Base-by-base conservation (phyloP, 257 asterid genomes). In the Osmanthus fragrans region DNA sequence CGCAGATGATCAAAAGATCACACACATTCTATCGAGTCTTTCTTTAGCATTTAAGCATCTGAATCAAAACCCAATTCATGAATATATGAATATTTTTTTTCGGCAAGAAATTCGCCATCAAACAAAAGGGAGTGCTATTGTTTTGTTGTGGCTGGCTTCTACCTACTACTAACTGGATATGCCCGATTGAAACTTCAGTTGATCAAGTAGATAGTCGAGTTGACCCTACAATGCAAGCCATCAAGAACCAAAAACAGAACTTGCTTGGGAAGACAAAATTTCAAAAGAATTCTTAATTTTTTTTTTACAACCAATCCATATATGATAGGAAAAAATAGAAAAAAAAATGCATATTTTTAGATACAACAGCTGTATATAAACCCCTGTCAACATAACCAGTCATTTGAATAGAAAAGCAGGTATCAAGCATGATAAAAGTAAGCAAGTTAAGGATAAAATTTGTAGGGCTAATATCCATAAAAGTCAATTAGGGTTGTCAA, bases 401-500 rank as follows among this genome's bases (percentile, higher is more conserved):
- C 7, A 25, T 5, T 23, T 16, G 18, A 63, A 63, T 23, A 10
- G 16, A 10, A 23, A 11, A 23, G 33, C 13, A 25, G 33, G 33
- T 11, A 63, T 63, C 69, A 63, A 63, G 27, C 68, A 25, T 63
- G 33, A 63, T 63, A 60, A 60, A 27, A 63, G 69, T 0, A 63
- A 63, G 69, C 36, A 25, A 63, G 69, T 63, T 63, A 25, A 63
- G 69, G 68, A 63, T 63, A 63, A 63, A 63, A 63, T 63, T 63
- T 63, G 68, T 23, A 63, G 68, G 68, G 69, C 34, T 63, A 16
- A 21, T 23, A 25, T 11, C 36, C 69, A 27, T 32, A 63, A 25
- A 63, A 63, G 69, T 63, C 69, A 63, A 63, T 63, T 63, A 63
- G 69, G 69, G 69, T 63, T 63, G 69, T 63, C 69, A 63, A 63